A percentile compares a stretch with the other conserved stretches of the same genome.
These are phyloP conservation scores for Lagenidium sp. DNA, from an alignment of 352 stramenopile genomes.

Conservation along the genomic window DNA sequence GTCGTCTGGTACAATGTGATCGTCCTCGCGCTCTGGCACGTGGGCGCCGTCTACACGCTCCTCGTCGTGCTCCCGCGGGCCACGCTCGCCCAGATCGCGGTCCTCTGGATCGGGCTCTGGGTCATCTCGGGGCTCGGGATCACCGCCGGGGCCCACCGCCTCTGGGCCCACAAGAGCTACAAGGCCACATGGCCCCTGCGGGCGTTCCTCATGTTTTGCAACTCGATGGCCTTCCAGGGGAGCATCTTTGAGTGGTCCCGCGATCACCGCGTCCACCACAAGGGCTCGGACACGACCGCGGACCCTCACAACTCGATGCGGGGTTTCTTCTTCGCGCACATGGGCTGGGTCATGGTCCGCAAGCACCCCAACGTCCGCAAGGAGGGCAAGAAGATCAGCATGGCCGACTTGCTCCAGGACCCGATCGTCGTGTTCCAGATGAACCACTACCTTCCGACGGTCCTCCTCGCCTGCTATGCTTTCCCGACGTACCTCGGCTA, in stretches of 20 bases:
- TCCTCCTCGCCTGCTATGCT: slow-evolving; percentile 96
- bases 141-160: slow-evolving; percentile 94
- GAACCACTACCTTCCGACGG: slow-evolving; percentile 81
- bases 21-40: slow-evolving; percentile 53
- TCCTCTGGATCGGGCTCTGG: slow-evolving; percentile 64
- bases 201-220: slow-evolving; percentile 96
- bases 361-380: slow-evolving; percentile 92
- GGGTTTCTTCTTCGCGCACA: slow-evolving; percentile 99
- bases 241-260: slow-evolving; percentile 98
- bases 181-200: slow-evolving; percentile 87
- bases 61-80: slow-evolving; percentile 44
- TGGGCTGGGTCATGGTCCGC: slow-evolving; percentile 98
- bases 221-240: slow-evolving; percentile 96
- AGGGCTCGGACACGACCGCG: slow-evolving; percentile 93
- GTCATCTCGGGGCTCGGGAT: slow-evolving; percentile 91
- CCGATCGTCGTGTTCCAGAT: slow-evolving; percentile 95
- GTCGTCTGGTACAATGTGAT: slow-evolving; percentile 86
- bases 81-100: slow-evolving; percentile 30
- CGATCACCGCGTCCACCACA: slow-evolving; percentile 99
- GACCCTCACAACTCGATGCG: slow-evolving; percentile 95
- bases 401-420: slow-evolving; percentile 92
- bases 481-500: slow-evolving; percentile 89
- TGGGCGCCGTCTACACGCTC: slow-evolving; percentile 65
- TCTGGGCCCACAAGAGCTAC: slow-evolving; percentile 97
- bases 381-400: slow-evolving; percentile 91